Percentiles rank a stretch among this genome's conserved stretches.
phyloP scores from a whole-genome alignment of 129 eudicot species.

The Ambrosia artemisiifolia region DNA sequence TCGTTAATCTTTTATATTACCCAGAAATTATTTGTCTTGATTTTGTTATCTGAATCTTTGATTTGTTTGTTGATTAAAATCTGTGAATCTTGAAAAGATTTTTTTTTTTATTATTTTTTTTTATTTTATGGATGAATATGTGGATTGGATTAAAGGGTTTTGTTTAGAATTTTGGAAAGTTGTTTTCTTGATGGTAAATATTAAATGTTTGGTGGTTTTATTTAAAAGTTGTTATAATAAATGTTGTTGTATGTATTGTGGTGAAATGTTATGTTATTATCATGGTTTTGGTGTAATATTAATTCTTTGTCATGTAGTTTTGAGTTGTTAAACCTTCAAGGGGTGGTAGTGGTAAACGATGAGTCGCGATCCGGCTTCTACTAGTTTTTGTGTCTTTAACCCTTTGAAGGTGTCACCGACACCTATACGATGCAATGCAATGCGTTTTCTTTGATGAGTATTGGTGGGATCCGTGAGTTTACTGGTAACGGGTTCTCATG shows the following conservation, averaged over 20 bases:
- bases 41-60: conserved; percentile 7
- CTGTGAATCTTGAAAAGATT: background rate
- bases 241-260: too few relatives aligned
- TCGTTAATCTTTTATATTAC: background rate
- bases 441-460: too few relatives aligned
- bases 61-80: conserved; percentile 1
- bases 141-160: background rate
- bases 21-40: background rate
- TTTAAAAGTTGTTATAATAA: too few relatives aligned
- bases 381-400: too few relatives aligned
- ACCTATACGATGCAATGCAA: too few relatives aligned
- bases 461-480: too few relatives aligned
- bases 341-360: too few relatives aligned
- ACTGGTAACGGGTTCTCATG: too few relatives aligned
- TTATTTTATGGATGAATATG: conserved; percentile 7
- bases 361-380: too few relatives aligned
- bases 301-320: conserved; percentile 5
- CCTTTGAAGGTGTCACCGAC: too few relatives aligned
- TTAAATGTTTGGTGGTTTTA: too few relatives aligned
- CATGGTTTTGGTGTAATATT: background rate
- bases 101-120: background rate
- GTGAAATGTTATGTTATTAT: too few relatives aligned
- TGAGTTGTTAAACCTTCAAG: background rate
- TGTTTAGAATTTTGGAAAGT: background rate
- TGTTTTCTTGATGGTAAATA: background rate